Base-by-base conservation (phyloP, 441 rosid species). In the Erodium chrysanthum region DNA sequence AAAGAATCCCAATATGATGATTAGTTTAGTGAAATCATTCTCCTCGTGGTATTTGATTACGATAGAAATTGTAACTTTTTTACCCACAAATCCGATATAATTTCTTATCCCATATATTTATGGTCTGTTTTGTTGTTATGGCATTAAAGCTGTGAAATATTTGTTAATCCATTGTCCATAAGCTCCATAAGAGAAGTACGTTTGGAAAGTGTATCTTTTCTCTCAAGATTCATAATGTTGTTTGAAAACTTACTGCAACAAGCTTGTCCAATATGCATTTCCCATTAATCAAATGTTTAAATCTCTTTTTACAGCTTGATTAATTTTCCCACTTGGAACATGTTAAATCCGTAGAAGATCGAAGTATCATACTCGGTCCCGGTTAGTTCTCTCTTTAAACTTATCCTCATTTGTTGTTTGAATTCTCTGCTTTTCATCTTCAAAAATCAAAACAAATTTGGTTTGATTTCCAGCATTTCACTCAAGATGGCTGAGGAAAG, bases 401-500 rank as follows among this genome's bases (percentile, higher is more conserved):
- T n/a, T n/a, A 40, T 40, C 54, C 54, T 46, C 6, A 3, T 46
- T 46, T 46, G 10, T 46, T 46, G 54, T 14, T 46, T 14, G 10
- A n/a, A 0, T 46, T 46, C 6, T 46, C 54, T 54, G 23, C 23
- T 40, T 46, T 63, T 35, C 22, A 46, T 8, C 25, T 67, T 73
- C 40, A 64, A 33, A 64, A 22, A 8, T n/a, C n/a, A n/a, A n/a
- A n/a, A n/a, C n/a, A n/a, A 12, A 18, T 40, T 68, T 35, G 25
- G 5, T 65, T 77, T 68, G 54, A 46, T 46, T 46, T 46, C 5
- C 54, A 46, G 54, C 17, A 46, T 14, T 46, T 46, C 54, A 46
- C 17, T 50, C 8, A 4, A 50, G 20, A 92, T 88, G 96, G 91
- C 88, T 31, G 84, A 75, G 78, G 81, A 76, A 71, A 73, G 73